Evolutionary conservation across 73 alveolate species (phyloP), one percentile per base, ranked within the genome.

Genomic region (Blepharisma stoltei): DNA sequence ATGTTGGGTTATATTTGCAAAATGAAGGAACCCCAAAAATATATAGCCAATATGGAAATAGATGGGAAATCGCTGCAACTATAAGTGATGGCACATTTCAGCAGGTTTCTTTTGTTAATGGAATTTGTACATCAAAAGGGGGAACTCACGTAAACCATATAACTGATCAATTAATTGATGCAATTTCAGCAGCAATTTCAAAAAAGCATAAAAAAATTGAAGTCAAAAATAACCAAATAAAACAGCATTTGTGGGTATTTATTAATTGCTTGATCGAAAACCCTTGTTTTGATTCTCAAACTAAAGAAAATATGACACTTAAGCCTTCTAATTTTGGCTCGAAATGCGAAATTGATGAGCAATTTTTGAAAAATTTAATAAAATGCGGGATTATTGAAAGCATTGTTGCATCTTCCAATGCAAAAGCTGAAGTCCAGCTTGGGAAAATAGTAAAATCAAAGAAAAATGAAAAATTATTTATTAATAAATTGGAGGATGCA

Each of bases 271-370:
- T 81, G 78, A 96, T 97, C 38, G 99, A 92, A 77, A 97, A 97
- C 92, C 99, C 99, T 7, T 93, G 99, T 1, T 97, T 97, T 86
- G 99, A 97, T 87, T 96, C 99, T 6, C 98, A 97, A 83, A 97
- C 99, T 44, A 97, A 97, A 80, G 99, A 97, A 76, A 94, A 98
- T 21, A 85, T 97, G 78, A 96, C 99, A 9, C 89, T 99, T 55
- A 96, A 95, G 78, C 90, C 91, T 7, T 81, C 89, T 32, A 94
- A 85, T 32, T 97, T 97, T 83, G 99, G 99, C 47, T 87, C 97
- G 23, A 86, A 89, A 65, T 95, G 97, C 88, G 94, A 88, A 50
- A 88, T 97, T 32, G 80, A 97, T 50, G 99, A 94, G 67, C 90
- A 94, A 80, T 94, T 95, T 82, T 71, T 95, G n/a, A 96, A 97